Base-by-base conservation (phyloP, 2,329 filamentous ascomycete species). In the Rutstroemia sp. region DNA sequence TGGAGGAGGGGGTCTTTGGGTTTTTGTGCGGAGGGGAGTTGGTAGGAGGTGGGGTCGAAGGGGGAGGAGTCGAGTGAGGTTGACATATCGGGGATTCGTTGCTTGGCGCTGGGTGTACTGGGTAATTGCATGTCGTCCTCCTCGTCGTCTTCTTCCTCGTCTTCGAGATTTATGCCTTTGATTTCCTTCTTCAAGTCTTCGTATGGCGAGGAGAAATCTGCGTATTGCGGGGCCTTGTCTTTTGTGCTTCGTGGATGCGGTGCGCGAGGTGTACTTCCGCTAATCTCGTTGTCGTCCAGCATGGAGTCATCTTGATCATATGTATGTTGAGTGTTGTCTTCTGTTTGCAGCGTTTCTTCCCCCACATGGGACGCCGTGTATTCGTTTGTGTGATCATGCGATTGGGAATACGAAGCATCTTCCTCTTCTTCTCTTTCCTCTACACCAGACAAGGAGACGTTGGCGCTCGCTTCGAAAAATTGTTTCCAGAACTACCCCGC, bases 381-480 rank as follows among this genome's bases (percentile, higher is more conserved):
- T 49, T 63, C 65, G 56, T 65, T 68, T n/a, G 59, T 57, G 49
- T 68, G 57, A 19, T 65, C 65, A 25, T 69, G 65, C 0, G 55
- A 74, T 41, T 69, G 66, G 8, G 63, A 47, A 56, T 68, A 67
- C 70, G 74, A 73, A 1, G 67, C 74, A 71, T 75, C 56, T 25
- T 80, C 82, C n/a, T 80, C 83, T 2, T 78, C 75, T 52, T 81
- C 83, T 21, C 85, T 79, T 68, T 95, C 92, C 69, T 96, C 92
- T 71, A 99, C 96, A 27, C 92, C 91, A 0, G 91, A 96, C 10
- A 99, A 81, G 10, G 92, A 96, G 25, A 99, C 92, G 67, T 99
- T 97, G 70, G 94, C 94, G 49, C 92, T 96, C 38, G 94, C 91
- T 74, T 99, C 94, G 73, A 99, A 99, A 77, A 99, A 99, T 76